Base-by-base conservation (phyloP, 768 basidiomycete genomes). In the Tubosaeta brunneosetosa region DNA sequence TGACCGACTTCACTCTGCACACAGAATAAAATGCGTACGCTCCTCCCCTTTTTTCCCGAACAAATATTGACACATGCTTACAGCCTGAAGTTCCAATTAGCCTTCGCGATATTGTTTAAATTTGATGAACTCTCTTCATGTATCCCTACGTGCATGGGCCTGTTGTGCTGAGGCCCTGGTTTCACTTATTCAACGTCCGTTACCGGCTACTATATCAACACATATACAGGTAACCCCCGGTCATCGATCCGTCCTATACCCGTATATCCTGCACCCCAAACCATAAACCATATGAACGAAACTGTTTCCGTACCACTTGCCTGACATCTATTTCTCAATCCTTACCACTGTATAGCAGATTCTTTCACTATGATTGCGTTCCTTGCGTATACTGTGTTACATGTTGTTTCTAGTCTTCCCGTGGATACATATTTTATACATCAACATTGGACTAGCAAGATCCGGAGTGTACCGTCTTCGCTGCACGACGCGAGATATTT, bases 11-110 rank as follows among this genome's bases (percentile, higher is more conserved):
- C n/a, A 42, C 19, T 34, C 47, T 36, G 12, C 22, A 43, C 27
- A 9, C 17, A 88, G 85, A 75, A 88, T 88, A 76, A 93, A 93
- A 92, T 93, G 90, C 74, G 90, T 92, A 71, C 65, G 90, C 74
- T 50, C 44, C 43, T 31, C 13, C 26, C 32, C 40, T 36, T 26
- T 16, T 27, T 7, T 40, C 22, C 6, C 27, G 31, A 32, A 26
- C 51, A 48, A 67, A 70, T 27, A 71, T 57, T 53, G 56, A 60
- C 46, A 3, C 22, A 10, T 44, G 57, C 58, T 55, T 58, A 55
- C 67, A 92, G 90, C 90, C 90, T 68, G 90, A 93, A 82, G 90
- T 93, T 69, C 90, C 90, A 58, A 82, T 86, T 77, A 89, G 83
- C 74, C 84, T 92, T 68, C 89, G 91, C 67, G 90, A 93, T 77